Percentiles rank a stretch among this genome's conserved stretches.
Evolutionary conservation across 2,329 filamentous ascomycete genomes (phyloP).

Genomic region (Penicillium griseofulvum): DNA sequence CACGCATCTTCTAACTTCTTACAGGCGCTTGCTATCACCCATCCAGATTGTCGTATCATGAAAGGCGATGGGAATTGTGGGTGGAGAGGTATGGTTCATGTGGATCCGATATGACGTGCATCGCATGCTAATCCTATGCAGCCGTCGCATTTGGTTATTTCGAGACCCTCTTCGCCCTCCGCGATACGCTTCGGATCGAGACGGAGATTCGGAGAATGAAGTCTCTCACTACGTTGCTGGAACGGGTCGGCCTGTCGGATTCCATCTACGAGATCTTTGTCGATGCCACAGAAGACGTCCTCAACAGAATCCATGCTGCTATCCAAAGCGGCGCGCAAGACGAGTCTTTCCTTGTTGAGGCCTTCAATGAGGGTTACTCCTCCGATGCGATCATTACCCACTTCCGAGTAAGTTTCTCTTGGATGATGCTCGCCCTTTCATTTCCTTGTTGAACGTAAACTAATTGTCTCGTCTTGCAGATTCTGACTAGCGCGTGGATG

Average conservation of each 20-base stretch:
- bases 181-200: constrained; percentile 63
- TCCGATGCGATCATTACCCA: constrained; percentile 83
- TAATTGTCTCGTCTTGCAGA: constrained; percentile 44
- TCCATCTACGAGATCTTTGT: constrained; percentile 80
- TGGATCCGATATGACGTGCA: constrained; percentile 1
- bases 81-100: constrained; percentile 79
- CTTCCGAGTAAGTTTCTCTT: constrained; percentile 55
- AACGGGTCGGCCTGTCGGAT: constrained; percentile 64
- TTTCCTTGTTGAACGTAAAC: background rate
- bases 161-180: constrained; percentile 71
- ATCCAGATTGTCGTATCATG: constrained; percentile 82
- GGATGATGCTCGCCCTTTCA: constrained; percentile 4
- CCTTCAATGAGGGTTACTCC: constrained; percentile 69
- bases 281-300: constrained; percentile 67
- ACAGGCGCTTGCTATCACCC: constrained; percentile 76
- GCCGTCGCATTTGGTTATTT: constrained; percentile 93
- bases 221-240: constrained; percentile 68
- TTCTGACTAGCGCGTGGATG: constrained; percentile 81
- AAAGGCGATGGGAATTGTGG: constrained; percentile 95
- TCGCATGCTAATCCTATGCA: constrained; percentile 40
- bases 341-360: constrained; percentile 57
- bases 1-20: background rate
- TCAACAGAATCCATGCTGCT: constrained; percentile 62
- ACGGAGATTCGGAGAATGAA: constrained; percentile 71
- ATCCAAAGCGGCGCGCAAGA: constrained; percentile 57